These are phyloP conservation scores for Umbelopsis ramanniana DNA, from an alignment of 192 early-diverging fungal species.

Conservation along the genomic window DNA sequence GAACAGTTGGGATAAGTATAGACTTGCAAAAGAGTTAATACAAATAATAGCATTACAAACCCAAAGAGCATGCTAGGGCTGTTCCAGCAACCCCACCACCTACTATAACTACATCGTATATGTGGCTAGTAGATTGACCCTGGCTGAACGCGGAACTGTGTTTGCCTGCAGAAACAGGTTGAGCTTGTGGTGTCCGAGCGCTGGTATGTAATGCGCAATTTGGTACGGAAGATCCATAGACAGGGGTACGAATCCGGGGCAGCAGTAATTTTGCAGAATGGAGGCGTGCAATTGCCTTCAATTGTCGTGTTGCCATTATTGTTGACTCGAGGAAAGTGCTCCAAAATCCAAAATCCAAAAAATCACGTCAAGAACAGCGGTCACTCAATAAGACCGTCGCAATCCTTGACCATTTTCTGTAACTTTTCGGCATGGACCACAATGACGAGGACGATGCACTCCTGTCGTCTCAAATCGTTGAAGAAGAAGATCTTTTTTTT, in stretches of 20 bases:
- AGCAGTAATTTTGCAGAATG: not conserved
- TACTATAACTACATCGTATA: constrained; percentile 86
- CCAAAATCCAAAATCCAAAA: not conserved
- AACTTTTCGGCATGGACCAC: not conserved
- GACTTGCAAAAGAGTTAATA: no score
- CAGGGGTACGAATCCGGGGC: no score
- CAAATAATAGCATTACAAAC: constrained; percentile 39
- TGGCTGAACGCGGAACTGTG: not conserved
- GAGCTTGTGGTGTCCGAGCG: not conserved
- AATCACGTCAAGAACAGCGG: constrained; percentile 1
- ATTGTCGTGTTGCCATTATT: not conserved
- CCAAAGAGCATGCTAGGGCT: constrained; percentile 80
- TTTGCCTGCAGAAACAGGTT: not conserved
- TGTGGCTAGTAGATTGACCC: not conserved
- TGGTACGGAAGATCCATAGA: not conserved
- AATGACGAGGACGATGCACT: constrained; percentile 11
- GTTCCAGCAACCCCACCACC: constrained; percentile 91
- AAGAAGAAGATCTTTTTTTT: constrained; percentile 32
- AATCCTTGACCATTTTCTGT: not conserved
- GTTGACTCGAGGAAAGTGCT: not conserved
- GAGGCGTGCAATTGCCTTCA: not conserved
- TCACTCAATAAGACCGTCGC: not conserved
- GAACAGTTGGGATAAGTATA: not conserved
- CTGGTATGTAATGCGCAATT: not conserved
- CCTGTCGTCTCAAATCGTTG: constrained; percentile 27